phyloP scores from a whole-genome alignment of 2,329 filamentous ascomycete genomes.

The Arthrobotrys sinensis region DNA sequence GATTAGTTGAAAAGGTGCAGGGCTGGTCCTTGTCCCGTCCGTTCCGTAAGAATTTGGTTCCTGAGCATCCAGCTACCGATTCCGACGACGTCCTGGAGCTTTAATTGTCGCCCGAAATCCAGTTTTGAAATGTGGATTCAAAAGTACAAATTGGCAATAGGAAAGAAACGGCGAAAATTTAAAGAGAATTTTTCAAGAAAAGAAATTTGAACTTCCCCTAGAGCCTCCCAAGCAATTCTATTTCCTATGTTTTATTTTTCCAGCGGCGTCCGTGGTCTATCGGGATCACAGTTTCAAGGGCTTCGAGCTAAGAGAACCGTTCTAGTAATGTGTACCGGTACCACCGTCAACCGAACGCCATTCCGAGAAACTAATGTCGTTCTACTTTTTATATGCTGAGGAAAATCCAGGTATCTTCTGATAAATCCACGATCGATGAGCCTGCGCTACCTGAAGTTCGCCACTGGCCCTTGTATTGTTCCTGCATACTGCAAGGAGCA shows the following conservation, averaged over 20 bases:
- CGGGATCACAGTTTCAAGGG: slow-evolving; percentile 51
- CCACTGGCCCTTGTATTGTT: slow-evolving; percentile 41
- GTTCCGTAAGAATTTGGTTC: slow-evolving; percentile 55
- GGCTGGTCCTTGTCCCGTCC: slow-evolving; percentile 34
- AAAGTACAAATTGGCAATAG: slow-evolving; percentile 12
- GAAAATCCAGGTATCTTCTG: slow-evolving; percentile 32
- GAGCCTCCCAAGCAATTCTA: slow-evolving; percentile 8
- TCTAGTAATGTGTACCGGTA: slow-evolving; percentile 45
- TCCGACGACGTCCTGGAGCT: slow-evolving; percentile 28
- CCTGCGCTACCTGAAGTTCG: slow-evolving; percentile 45
- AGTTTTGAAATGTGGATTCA: slow-evolving; percentile 30
- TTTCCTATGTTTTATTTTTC: slow-evolving; percentile 38
- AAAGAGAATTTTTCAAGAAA: slow-evolving; percentile 12
- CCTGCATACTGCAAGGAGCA: slow-evolving; percentile 54
- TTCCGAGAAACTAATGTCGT: slow-evolving; percentile 52
- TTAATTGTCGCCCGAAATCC: slow-evolving; percentile 20
- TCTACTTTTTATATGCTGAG: slow-evolving; percentile 27
- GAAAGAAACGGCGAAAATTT: slow-evolving; percentile 25
- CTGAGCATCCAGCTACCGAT: slow-evolving; percentile 34
- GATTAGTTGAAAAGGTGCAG: background rate
- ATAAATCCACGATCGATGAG: slow-evolving; percentile 20
- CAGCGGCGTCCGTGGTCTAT: slow-evolving; percentile 46
- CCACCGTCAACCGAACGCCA: slow-evolving; percentile 42
- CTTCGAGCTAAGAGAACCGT: slow-evolving; percentile 34
- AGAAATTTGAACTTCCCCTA: slow-evolving; percentile 1